phyloP scores from a whole-genome alignment of 2,329 filamentous ascomycete genomes.

The Plenodomus lindquistii region DNA sequence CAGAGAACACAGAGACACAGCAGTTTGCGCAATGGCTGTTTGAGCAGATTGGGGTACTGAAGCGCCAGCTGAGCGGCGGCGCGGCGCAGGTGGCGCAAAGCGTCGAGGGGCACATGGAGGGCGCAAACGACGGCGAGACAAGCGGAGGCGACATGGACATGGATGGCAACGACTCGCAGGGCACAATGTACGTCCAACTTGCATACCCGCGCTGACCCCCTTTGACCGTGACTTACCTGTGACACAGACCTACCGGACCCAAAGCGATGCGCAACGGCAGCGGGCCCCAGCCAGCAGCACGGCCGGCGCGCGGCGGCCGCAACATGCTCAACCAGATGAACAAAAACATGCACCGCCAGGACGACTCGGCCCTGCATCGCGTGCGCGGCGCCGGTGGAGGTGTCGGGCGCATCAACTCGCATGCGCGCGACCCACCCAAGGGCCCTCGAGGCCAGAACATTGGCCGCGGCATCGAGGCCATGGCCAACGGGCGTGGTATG shows the following conservation, averaged over 20 bases:
- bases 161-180: conserved; percentile 59
- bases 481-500: conserved; percentile 47
- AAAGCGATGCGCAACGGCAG: conserved; percentile 87
- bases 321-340: conserved; percentile 79
- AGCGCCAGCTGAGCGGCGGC: conserved; percentile 60
- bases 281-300: conserved; percentile 24
- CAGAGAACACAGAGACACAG: conserved; percentile 79
- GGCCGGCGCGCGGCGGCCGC: conserved; percentile 63
- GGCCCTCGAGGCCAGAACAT: conserved; percentile 64
- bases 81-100: conserved; percentile 27
- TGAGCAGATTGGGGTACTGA: conserved; percentile 73
- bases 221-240: background rate
- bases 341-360: conserved; percentile 77
- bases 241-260: conserved; percentile 85
- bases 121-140: conserved; percentile 31
- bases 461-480: conserved; percentile 38
- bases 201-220: conserved; percentile 1
- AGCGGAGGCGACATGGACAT: conserved; percentile 68
- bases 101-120: conserved; percentile 28
- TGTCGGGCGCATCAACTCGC: conserved; percentile 79
- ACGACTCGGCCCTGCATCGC: conserved; percentile 77
- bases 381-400: conserved; percentile 73
- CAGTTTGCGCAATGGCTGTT: conserved; percentile 96
- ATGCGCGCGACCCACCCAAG: conserved; percentile 69
- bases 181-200: conserved; percentile 48